Evolutionary conservation across 495 filamentous ascomycete species (phyloP).

Genomic region (Aspergillus ellipticus): DNA sequence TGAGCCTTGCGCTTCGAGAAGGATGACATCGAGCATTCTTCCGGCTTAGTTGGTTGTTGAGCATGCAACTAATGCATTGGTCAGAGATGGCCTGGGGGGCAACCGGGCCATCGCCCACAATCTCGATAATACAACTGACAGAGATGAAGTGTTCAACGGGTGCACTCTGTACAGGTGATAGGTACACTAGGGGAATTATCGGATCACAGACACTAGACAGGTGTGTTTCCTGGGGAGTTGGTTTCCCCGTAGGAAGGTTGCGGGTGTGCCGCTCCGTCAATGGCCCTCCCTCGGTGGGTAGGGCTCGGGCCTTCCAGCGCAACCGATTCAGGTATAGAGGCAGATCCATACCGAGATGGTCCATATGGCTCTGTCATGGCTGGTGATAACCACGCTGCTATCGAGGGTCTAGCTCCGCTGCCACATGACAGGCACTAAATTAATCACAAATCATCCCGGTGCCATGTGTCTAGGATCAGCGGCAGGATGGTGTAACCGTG

Average conservation of each 20-base stretch:
- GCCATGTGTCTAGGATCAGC: neutral
- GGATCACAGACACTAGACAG: neutral
- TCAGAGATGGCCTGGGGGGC: neutral
- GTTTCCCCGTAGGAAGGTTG: neutral
- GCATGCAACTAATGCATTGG: neutral
- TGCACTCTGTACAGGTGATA: too few species aligned
- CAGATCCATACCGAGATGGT: neutral
- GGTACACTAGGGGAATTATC: neutral
- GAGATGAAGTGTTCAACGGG: neutral
- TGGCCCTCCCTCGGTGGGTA: neutral
- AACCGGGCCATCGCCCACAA: too few species aligned
- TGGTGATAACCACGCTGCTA: neutral
- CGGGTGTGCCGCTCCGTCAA: neutral
- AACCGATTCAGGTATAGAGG: neutral
- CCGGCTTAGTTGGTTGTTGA: neutral
- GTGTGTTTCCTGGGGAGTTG: neutral
- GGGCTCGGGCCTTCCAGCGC: neutral
- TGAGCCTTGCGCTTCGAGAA: constrained; percentile 4
- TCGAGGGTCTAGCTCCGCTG: neutral
- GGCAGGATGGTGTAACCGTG: neutral
- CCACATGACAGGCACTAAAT: neutral
- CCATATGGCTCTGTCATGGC: neutral
- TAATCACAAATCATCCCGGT: neutral
- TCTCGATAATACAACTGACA: neutral
- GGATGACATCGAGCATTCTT: neutral